Evolutionary conservation across 805 yeast species (phyloP).

Genomic region (Metschnikowia sp.): DNA sequence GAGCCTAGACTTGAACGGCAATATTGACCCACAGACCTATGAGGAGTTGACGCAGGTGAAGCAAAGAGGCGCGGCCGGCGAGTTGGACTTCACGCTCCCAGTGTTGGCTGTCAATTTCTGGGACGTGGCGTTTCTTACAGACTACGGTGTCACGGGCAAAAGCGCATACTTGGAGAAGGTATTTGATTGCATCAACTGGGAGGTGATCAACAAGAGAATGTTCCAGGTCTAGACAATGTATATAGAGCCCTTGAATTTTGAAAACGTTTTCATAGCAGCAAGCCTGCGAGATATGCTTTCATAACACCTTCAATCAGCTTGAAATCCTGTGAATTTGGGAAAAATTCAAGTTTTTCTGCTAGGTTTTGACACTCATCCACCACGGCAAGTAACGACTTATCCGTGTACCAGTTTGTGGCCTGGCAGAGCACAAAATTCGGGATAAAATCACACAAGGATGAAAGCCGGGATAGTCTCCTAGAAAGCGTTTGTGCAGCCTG

Average conservation of each 20-base stretch:
- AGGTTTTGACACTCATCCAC: slow-evolving; percentile 28
- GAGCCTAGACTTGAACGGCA: slow-evolving; percentile 70
- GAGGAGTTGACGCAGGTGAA: slow-evolving; percentile 43
- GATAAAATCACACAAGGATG: slow-evolving; percentile 25
- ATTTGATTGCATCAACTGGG: slow-evolving; percentile 85
- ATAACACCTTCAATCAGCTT: slow-evolving; percentile 4
- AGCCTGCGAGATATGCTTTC: not conserved
- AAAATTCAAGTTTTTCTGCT: slow-evolving; percentile 10
- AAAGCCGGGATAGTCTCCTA: slow-evolving; percentile 8
- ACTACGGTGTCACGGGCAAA: slow-evolving; percentile 79
- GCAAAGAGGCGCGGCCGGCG: slow-evolving; percentile 36
- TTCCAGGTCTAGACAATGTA: slow-evolving; percentile 31
- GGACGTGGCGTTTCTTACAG: slow-evolving; percentile 85
- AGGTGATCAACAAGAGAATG: slow-evolving; percentile 54
- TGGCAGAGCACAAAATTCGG: slow-evolving; percentile 31
- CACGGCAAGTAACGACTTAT: slow-evolving; percentile 24
- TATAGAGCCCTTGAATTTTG: slow-evolving; percentile 5
- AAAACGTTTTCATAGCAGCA: not conserved
- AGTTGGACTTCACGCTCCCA: slow-evolving; percentile 66
- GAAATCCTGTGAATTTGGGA: not conserved
- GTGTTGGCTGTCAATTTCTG: slow-evolving; percentile 77
- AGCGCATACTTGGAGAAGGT: slow-evolving; percentile 66
- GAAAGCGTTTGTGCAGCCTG: slow-evolving; percentile 5
- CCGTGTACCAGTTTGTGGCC: slow-evolving; percentile 37
- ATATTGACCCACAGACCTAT: slow-evolving; percentile 54